Conservation (phyloP, 2,329 filamentous ascomycete genomes). For the Biscogniauxia marginata region DNA sequence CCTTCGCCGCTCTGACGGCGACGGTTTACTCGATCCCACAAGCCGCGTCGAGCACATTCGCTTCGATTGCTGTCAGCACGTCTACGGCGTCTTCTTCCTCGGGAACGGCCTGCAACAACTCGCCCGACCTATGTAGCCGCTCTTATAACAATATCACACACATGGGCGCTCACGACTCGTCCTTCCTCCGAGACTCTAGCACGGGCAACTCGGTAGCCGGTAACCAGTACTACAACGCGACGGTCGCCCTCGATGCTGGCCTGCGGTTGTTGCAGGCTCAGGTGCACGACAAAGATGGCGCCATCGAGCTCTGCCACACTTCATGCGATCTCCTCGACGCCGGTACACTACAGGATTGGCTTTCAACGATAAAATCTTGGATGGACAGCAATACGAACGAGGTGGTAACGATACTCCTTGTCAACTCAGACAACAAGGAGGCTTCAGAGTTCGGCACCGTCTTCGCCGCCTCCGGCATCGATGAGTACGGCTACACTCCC, state of each 20-base stretch:
- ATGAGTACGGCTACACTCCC: conserved; percentile 56
- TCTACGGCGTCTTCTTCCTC: conserved; percentile 26
- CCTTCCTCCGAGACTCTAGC: conserved; percentile 65
- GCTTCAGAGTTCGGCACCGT: conserved; percentile 54
- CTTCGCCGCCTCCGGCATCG: conserved; percentile 56
- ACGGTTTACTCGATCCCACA: conserved; percentile 22
- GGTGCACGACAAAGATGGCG: conserved; percentile 60
- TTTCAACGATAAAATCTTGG: conserved; percentile 64
- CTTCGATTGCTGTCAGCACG: conserved; percentile 21
- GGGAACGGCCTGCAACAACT: conserved; percentile 73
- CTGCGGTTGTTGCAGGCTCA: conserved; percentile 71
- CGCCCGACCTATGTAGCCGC: conserved; percentile 67
- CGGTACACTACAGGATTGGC: conserved; percentile 63
- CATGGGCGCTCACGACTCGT: conserved; percentile 72
- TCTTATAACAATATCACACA: conserved; percentile 75
- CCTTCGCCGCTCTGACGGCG: conserved; percentile 24
- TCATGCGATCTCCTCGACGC: conserved; percentile 67
- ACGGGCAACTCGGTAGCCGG: conserved; percentile 63
- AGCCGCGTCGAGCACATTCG: conserved; percentile 8
- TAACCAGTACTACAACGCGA: conserved; percentile 74
- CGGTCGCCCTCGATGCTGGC: conserved; percentile 67
- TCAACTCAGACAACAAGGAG: conserved; percentile 57
- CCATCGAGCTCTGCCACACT: conserved; percentile 69
- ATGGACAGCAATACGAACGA: conserved; percentile 69
- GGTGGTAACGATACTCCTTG: conserved; percentile 70